A percentile compares a stretch with the other conserved stretches of the same genome.
phyloP scores from a whole-genome alignment of 768 basidiomycete genomes.

The Pleurotus djamor region DNA sequence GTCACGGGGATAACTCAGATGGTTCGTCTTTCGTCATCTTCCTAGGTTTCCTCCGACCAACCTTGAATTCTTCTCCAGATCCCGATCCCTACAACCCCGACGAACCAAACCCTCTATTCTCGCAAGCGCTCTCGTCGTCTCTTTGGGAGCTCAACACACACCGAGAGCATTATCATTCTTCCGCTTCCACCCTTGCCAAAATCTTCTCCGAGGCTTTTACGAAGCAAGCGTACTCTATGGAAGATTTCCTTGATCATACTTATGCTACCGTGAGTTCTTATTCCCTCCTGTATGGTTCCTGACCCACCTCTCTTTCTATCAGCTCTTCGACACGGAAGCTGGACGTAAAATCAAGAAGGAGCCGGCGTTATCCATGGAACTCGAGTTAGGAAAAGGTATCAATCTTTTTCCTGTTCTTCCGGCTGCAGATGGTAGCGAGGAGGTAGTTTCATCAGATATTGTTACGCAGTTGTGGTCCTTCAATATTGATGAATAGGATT shows the following conservation, averaged over 20 bases:
- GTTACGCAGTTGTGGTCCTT: constrained; percentile 9
- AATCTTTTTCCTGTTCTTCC: constrained; percentile 19
- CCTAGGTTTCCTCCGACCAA: background rate
- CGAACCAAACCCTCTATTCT: constrained; percentile 73
- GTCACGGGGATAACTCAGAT: constrained; percentile 28
- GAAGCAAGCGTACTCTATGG: constrained; percentile 87
- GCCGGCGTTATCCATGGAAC: constrained; percentile 52
- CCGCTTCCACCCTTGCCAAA: constrained; percentile 83
- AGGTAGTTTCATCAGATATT: background rate
- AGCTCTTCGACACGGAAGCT: constrained; percentile 88
- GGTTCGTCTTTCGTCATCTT: constrained; percentile 26
- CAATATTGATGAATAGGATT: too few relatives aligned
- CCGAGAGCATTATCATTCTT: constrained; percentile 77
- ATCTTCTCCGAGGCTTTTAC: constrained; percentile 92
- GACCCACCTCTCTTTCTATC: constrained; percentile 5
- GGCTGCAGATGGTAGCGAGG: background rate
- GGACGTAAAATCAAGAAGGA: constrained; percentile 81
- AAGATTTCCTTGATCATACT: constrained; percentile 96
- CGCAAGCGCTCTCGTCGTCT: constrained; percentile 82
- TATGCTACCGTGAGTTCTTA: constrained; percentile 66
- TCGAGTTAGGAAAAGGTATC: constrained; percentile 24
- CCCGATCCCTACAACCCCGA: constrained; percentile 64
- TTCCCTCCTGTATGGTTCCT: background rate
- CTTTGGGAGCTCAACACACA: constrained; percentile 91
- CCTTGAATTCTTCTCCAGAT: background rate